These are phyloP conservation scores for Neurospora intermedia DNA, from an alignment of 495 filamentous ascomycete genomes.

Conservation along the genomic window DNA sequence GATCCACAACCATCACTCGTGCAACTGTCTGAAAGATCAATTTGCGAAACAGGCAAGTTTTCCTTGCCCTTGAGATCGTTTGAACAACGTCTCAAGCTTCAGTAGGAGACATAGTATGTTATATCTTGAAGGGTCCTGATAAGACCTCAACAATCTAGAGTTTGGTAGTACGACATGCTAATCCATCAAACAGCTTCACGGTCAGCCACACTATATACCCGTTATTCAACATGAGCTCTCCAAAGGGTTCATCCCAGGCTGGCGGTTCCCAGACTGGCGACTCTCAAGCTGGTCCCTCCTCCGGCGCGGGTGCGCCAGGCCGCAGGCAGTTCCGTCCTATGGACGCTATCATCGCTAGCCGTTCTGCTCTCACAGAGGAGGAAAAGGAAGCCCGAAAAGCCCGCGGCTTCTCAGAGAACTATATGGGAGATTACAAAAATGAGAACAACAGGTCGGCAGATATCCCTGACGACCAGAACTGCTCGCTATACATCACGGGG, in stretches of 20 bases:
- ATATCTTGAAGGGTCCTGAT: too few relatives aligned
- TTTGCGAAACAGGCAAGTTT: too few relatives aligned
- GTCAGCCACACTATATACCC: neutral
- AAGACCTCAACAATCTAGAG: too few relatives aligned
- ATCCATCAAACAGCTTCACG: too few relatives aligned
- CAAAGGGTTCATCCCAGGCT: neutral
- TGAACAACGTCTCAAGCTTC: too few relatives aligned
- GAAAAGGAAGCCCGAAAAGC: neutral
- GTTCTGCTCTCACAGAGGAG: fast-evolving
- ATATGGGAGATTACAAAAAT: constrained; percentile 20
- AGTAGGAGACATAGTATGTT: too few relatives aligned
- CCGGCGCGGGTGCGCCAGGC: neutral
- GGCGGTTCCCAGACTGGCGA: neutral
- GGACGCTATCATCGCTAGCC: neutral
- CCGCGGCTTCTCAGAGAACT: constrained; percentile 16
- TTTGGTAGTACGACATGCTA: too few relatives aligned
- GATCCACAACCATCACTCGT: too few relatives aligned
- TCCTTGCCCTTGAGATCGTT: too few relatives aligned
- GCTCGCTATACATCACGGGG: constrained; percentile 26
- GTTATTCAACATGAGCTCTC: neutral
- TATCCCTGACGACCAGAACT: constrained; percentile 20
- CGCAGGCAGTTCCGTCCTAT: neutral
- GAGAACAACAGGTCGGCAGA: constrained; percentile 18
- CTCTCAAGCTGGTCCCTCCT: neutral
- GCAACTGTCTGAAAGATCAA: too few relatives aligned